Evolutionary conservation across 1,284 basidiomycete genomes (phyloP), one percentile per base, ranked within the genome.

Genomic region (Waitea zeae): DNA sequence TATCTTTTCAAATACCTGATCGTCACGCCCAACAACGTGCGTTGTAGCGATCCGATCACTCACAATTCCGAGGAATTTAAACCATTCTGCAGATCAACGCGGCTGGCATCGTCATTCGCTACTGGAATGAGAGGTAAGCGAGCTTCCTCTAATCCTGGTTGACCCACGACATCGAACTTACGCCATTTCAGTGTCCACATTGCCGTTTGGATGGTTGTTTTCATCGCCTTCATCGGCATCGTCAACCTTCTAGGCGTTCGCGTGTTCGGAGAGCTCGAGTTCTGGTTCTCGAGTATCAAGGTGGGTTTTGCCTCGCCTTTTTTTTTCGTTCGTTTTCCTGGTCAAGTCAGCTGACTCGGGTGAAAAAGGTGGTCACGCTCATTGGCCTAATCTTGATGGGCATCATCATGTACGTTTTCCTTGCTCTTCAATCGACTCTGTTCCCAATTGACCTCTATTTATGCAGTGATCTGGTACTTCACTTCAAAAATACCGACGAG

Each of bases 1-100:
- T 67, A 88, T 12, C 58, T 89, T n/a, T 74, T 88, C 45, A 65
- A 76, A 31, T 80, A 70, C 48, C 87, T 82, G 81, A 59, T 63
- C 34, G 36, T 44, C 17, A 30, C 36, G 17, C 58, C 77, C 42
- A 83, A 66, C 49, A 70, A n/a, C n/a, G n/a, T n/a, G n/a, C n/a
- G 24, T 26, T 26, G 9, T 9, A n/a, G 7, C 24, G 24, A 26
- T 26, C 24, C 24, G n/a, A 26, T n/a, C 24, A 9, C n/a, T 26
- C 24, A 9, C 24, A 7, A 7, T 26, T 26, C n/a, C 24, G n/a
- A 26, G 24, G n/a, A 26, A 26, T n/a, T 26, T 7, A 26, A 26
- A 7, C 7, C 7, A 9, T 7, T 9, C 7, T n/a, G n/a, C 9
- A 26, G 7, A 26, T 26, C 7, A 26, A 73, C 40, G 75, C 74